Evolutionary conservation across 2,329 filamentous ascomycete genomes (phyloP), one percentile per base, ranked within the genome.

Genomic region (Fusarium protoensiforme): DNA sequence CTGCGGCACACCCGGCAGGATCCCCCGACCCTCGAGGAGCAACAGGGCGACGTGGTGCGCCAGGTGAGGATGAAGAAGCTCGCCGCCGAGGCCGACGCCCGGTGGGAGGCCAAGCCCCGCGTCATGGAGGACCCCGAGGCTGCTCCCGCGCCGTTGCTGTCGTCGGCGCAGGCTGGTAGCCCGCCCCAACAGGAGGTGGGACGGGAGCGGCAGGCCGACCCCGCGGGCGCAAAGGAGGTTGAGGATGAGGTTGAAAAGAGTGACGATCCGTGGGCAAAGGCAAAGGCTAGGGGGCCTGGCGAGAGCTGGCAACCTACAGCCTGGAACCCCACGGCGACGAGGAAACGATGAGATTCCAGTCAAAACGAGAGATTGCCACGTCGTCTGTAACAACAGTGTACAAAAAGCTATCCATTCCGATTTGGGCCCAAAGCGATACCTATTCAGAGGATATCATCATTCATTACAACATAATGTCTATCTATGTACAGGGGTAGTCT

Each of bases 231-330:
- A 46, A 69, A 65, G 35, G 56, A 64, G 20, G 56, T 18, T 24
- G 29, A 62, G 13, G 62, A 68, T 18, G 54, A 65, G 38, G 61
- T 67, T 33, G 65, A 76, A 18, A 74, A 76, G 1, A 69, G 69
- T 4, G 75, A 82, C 2, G 86, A 92, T 77, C 91, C 91, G 3
- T 93, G 91, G 91, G 87, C 87, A 33, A 86, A 84, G 71, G 84
- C 86, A 1, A 84, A 68, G 39, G 73, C 80, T 1, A 75, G 77
- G 22, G 86, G 85, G 0, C 89, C 90, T 0, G 86, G 91, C 62
- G 91, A 93, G 78, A 85, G 82, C n/a, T 93, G 91, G 91, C 90
- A 93, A 80, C 92, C 92, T 0, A 79, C 88, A 56, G 83, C 89
- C 4, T 94, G 92, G 92, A 83, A 80, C 7, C 90, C 90, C 5